Base-by-base conservation (phyloP, 805 yeast species). In the Starmerella scarabaei region DNA sequence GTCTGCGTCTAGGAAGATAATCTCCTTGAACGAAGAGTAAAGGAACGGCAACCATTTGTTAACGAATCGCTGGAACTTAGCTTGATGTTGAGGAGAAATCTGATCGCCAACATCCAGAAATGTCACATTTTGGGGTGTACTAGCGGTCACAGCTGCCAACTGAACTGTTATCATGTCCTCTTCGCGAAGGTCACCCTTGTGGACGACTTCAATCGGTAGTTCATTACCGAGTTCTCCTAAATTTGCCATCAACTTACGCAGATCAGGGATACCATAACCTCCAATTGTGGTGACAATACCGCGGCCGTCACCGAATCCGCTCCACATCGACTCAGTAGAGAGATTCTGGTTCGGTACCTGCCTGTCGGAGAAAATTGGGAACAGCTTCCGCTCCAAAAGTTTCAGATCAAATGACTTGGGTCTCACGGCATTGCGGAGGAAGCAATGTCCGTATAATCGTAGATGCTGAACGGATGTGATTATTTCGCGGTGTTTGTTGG, bases 1-100 rank as follows among this genome's bases (percentile, higher is more conserved):
- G 23, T 37, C 38, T 5, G 41, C 23, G 17, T 42, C 45, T 20
- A 37, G 5, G 30, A 17, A 30, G 3, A 42, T 19, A 20, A 42
- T 21, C 15, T 37, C 42, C 20, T 15, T 21, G 33, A 42, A 42
- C 5, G 37, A 20, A 11, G 12, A 33, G 21, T 37, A 32, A 2
- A 42, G 16, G 3, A 35, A 12, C 3, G 45, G 28, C 17, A 37
- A 16, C 41, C 41, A 42, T 14, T 37, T 37, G 19, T 38, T 28
- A 18, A 24, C 30, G 4, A 15, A 37, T 11, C 35, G 28, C 3
- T 8, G 5, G 12, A 30, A 33, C 9, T 14, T n/a, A 9, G 28
- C 31, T 14, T 4, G 15, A 16, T 37, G 27, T 16, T 34, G 28
- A 3, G n/a, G 23, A 14, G 21, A 14, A n/a, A 42, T 37, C n/a